A percentile compares a stretch with the other conserved stretches of the same genome.
Evolutionary conservation across 2,329 filamentous ascomycete genomes (phyloP).

Genomic region (Phialophora verrucosa): DNA sequence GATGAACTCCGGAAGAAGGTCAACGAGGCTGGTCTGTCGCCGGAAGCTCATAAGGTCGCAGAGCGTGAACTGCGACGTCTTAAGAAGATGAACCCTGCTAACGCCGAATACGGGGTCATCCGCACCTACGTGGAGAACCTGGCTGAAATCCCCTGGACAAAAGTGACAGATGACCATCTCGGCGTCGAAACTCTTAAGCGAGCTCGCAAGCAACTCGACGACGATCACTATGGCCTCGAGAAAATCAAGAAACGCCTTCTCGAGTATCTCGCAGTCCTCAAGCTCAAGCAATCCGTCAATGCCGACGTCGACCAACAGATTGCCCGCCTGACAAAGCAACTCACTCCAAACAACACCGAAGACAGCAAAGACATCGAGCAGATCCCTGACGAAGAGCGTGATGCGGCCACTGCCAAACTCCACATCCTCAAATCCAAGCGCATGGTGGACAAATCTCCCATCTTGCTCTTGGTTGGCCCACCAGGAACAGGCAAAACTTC

Average conservation of each 20-base stretch:
- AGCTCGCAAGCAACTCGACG: slow-evolving; percentile 87
- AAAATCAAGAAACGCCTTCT: slow-evolving; percentile 96
- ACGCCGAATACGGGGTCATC: slow-evolving; percentile 94
- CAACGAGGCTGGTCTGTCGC: slow-evolving; percentile 77
- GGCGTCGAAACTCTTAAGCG: slow-evolving; percentile 77
- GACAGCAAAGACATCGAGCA: slow-evolving; percentile 47
- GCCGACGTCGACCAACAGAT: slow-evolving; percentile 81
- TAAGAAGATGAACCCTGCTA: slow-evolving; percentile 93
- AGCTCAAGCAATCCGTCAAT: slow-evolving; percentile 91
- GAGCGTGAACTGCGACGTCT: slow-evolving; percentile 85
- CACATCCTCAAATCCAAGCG: slow-evolving; percentile 79
- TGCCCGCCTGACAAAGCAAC: slow-evolving; percentile 56
- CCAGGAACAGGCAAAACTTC: slow-evolving; percentile 97
- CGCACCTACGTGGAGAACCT: slow-evolving; percentile 93
- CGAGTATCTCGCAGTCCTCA: slow-evolving; percentile 94
- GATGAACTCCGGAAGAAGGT: slow-evolving; percentile 90
- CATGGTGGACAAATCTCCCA: slow-evolving; percentile 93
- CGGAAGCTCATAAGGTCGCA: slow-evolving; percentile 88
- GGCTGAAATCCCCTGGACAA: slow-evolving; percentile 90
- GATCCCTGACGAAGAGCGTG: slow-evolving; percentile 59
- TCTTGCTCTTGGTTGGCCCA: slow-evolving; percentile 88
- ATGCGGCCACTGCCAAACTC: slow-evolving; percentile 65
- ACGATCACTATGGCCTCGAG: slow-evolving; percentile 94
- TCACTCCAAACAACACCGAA: slow-evolving; percentile 41
- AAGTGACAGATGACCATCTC: slow-evolving; percentile 81